These are phyloP conservation scores for Annulohypoxylon bovei DNA, from an alignment of 495 filamentous ascomycete genomes.

Conservation along the genomic window DNA sequence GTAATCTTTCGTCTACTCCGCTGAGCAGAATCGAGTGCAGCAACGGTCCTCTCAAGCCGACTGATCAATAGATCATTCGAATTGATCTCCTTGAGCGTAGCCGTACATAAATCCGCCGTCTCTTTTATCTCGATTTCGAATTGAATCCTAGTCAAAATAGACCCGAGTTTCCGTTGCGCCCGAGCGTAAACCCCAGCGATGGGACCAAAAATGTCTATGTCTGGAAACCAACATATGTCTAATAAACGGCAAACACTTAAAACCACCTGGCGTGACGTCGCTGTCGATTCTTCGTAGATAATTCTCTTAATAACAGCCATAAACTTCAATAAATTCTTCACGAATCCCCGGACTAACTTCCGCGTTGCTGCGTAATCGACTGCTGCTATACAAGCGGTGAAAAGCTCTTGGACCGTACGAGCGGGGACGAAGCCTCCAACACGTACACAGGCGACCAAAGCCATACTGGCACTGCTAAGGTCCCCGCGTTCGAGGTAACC, in stretches of 20 bases:
- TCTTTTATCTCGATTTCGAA: slow-evolving; percentile 28
- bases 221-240: slow-evolving; percentile 34
- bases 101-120: slow-evolving; percentile 2
- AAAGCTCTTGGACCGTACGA: slow-evolving; percentile 46
- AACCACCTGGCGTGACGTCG: slow-evolving; percentile 23
- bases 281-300: slow-evolving; percentile 19
- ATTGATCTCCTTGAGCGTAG: slow-evolving; percentile 4
- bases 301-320: slow-evolving; percentile 2
- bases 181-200: neutral
- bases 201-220: slow-evolving; percentile 15
- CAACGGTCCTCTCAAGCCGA: slow-evolving; percentile 12
- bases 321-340: slow-evolving; percentile 36
- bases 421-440: slow-evolving; percentile 34
- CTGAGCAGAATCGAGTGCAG: slow-evolving; percentile 19
- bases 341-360: slow-evolving; percentile 43
- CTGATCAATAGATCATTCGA: neutral
- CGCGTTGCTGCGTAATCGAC: slow-evolving; percentile 44
- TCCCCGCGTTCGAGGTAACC: slow-evolving; percentile 52
- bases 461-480: slow-evolving; percentile 46
- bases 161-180: slow-evolving; percentile 1
- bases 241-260: slow-evolving; percentile 33
- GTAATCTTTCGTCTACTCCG: slow-evolving; percentile 1
- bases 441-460: slow-evolving; percentile 49
- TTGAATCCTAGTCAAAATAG: neutral
- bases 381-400: slow-evolving; percentile 44